phyloP scores from a whole-genome alignment of 331 rosid genomes.

The Arachis monticola region DNA sequence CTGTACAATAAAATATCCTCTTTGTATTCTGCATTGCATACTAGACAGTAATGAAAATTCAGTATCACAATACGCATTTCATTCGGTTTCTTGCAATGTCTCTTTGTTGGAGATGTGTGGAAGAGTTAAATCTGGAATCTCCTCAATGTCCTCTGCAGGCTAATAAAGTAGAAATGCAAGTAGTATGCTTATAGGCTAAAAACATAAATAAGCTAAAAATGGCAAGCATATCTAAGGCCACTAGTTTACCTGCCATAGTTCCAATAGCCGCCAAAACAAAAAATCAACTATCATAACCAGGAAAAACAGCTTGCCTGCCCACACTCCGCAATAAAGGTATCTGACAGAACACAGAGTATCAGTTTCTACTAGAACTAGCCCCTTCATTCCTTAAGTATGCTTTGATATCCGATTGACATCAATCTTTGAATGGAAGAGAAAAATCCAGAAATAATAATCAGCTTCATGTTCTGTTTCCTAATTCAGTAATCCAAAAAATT shows the following conservation, averaged over 20 bases:
- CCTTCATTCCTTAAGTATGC: conserved; percentile 13
- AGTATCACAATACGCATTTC: not conserved
- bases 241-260: conserved; percentile 62
- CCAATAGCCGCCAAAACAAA: conserved; percentile 41
- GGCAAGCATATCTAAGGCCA: conserved; percentile 22
- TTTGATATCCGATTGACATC: conserved; percentile 10
- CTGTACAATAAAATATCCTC: not conserved
- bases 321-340: conserved; percentile 80
- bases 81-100: not conserved
- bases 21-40: conserved; percentile 7
- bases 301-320: conserved; percentile 95
- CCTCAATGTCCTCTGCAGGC: conserved; percentile 78
- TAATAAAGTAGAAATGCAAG: conserved; percentile 36
- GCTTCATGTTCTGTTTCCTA: conserved; percentile 20
- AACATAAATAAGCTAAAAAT: conserved; percentile 17
- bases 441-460: conserved; percentile 5
- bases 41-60: not conserved
- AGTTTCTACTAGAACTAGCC: conserved; percentile 25
- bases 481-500: not conserved
- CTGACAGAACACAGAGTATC: conserved; percentile 46
- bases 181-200: not conserved
- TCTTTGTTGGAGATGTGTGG: conserved; percentile 37
- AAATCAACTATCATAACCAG: conserved; percentile 85
- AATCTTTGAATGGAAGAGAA: conserved; percentile 13
- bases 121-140: conserved; percentile 60